Evolutionary conservation across 805 yeast species (phyloP), one percentile per base, ranked within the genome.

Genomic region (Starmerella bombi): DNA sequence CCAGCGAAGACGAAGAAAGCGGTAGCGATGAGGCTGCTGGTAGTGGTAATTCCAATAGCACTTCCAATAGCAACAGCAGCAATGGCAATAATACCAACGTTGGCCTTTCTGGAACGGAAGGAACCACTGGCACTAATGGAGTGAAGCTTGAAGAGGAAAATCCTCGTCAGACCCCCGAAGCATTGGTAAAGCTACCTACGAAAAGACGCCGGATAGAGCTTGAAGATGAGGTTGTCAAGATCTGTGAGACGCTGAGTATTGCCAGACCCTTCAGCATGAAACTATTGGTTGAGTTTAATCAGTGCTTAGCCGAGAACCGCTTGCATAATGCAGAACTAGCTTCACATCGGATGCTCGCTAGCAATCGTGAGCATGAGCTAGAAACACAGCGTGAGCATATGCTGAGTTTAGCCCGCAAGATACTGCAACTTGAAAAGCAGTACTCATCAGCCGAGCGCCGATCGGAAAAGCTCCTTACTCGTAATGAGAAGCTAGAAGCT

Each of bases 251-350:
- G 37, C 41, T 38, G 22, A 34, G 38, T 32, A 36, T 7, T 17
- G 23, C 32, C 4, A 18, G 31, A 3, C 48, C 46, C n/a, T 31
- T 45, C 5, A 27, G 46, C 3, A 17, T 34, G 10, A n/a, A 15
- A 7, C 38, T 46, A 14, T 34, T 45, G 5, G 36, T 37, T 2
- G 34, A 42, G 36, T 34, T 44, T 10, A 49, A 43, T 33, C 44
- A 40, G 4, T 65, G 72, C 51, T 47, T 59, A 30, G 67, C 70
- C 29, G 58, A 71, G 43, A 59, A 63, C 5, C 42, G 58, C n/a
- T 63, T 71, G 32, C 27, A 16, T 3, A 57, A 62, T 31, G 55
- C 61, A 14, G 85, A 79, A 54, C 59, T 66, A 15, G 59, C 67
- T 32, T 61, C 63, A 20, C 68, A 67, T 41, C 68, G 67, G 5